Evolutionary conservation across 495 filamentous ascomycete genomes (phyloP).

Genomic region (Penicillium cosmopolitanum): DNA sequence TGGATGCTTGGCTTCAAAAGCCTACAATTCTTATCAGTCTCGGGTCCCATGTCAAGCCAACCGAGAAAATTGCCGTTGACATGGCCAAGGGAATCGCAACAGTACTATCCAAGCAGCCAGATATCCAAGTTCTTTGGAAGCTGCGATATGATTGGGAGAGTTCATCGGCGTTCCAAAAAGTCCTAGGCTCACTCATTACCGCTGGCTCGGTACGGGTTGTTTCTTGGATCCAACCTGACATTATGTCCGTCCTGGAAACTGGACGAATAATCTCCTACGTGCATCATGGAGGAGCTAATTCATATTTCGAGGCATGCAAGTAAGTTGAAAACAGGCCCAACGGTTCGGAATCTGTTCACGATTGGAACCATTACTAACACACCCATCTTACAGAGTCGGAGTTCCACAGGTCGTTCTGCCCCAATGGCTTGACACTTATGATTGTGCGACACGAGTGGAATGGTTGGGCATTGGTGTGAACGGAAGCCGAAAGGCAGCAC

Average conservation of each 20-base stretch:
- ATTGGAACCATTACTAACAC: neutral
- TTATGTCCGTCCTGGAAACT: slow-evolving; percentile 47
- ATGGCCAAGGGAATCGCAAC: slow-evolving; percentile 40
- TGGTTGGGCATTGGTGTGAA: slow-evolving; percentile 54
- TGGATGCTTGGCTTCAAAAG: slow-evolving; percentile 48
- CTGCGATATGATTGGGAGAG: slow-evolving; percentile 35
- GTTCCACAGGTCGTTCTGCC: slow-evolving; percentile 55
- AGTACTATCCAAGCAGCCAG: slow-evolving; percentile 32
- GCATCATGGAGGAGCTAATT: slow-evolving; percentile 57
- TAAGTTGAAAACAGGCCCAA: slow-evolving; percentile 27
- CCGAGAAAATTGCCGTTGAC: slow-evolving; percentile 39
- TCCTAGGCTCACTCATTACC: slow-evolving; percentile 21
- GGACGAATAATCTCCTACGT: slow-evolving; percentile 52
- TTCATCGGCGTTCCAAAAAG: slow-evolving; percentile 16
- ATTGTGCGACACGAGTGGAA: slow-evolving; percentile 51
- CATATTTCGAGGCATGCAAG: slow-evolving; percentile 57
- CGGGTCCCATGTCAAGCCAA: slow-evolving; percentile 44
- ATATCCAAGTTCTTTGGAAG: slow-evolving; percentile 55
- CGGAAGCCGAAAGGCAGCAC: slow-evolving; percentile 41
- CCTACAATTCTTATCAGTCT: slow-evolving; percentile 56
- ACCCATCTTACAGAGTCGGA: slow-evolving; percentile 37
- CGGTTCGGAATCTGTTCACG: neutral
- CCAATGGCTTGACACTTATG: slow-evolving; percentile 55
- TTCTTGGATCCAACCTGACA: slow-evolving; percentile 52
- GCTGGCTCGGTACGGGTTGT: slow-evolving; percentile 30